These are phyloP conservation scores for Candida sakaeoensis DNA, from an alignment of 805 yeast species.

Conservation along the genomic window DNA sequence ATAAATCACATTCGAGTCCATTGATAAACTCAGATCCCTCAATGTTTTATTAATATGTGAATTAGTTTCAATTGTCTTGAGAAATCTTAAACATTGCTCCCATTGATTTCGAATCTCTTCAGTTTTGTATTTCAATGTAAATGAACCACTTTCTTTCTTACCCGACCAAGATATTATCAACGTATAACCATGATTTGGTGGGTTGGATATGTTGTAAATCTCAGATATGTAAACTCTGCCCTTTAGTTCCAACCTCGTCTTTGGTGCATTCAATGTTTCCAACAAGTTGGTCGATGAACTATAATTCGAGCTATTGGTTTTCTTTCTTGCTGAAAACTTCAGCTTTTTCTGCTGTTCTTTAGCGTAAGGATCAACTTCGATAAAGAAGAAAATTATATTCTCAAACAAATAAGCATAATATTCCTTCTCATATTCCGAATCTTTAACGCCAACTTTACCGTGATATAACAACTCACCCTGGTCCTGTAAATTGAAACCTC, in stretches of 20 bases:
- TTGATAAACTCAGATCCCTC: conserved; percentile 29
- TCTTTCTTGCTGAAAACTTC: conserved; percentile 47
- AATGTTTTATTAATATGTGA: conserved; percentile 32
- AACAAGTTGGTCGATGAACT: conserved; percentile 33
- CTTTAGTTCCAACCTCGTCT: conserved; percentile 51
- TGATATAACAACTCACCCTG: conserved; percentile 83
- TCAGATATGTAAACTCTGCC: conserved; percentile 81
- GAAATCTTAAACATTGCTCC: conserved; percentile 60
- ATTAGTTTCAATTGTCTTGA: conserved; percentile 42
- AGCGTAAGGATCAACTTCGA: conserved; percentile 20
- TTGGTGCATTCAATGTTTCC: conserved; percentile 25
- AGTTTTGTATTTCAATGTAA: conserved; percentile 73
- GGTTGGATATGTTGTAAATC: conserved; percentile 38
- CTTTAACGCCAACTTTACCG: conserved; percentile 67
- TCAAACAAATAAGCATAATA: conserved; percentile 90
- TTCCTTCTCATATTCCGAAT: conserved; percentile 73
- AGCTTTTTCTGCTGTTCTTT: conserved; percentile 29
- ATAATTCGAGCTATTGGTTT: conserved; percentile 36
- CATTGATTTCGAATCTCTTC: conserved; percentile 84
- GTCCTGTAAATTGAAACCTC: conserved; percentile 73
- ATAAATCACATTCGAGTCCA: conserved; percentile 20
- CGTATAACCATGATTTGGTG: conserved; percentile 46
- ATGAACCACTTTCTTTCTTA: conserved; percentile 79
- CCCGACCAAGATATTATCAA: conserved; percentile 80
- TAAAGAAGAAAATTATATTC: conserved; percentile 47